Evolutionary conservation across 495 filamentous ascomycete species (phyloP).

Genomic region (Aspergillus coremiiformis): DNA sequence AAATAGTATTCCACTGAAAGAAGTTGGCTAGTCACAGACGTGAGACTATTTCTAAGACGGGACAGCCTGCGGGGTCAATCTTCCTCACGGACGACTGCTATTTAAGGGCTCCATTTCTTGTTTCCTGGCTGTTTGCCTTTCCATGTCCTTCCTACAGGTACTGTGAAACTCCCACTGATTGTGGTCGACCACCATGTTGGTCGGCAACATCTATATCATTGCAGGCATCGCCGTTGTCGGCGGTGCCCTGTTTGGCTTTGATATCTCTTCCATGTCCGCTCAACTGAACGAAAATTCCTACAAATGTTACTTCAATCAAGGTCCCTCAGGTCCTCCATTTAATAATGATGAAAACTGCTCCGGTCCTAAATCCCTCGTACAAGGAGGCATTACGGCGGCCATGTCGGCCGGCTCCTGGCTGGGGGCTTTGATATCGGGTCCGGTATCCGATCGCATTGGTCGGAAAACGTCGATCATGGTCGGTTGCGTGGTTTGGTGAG

Average conservation of each 20-base stretch:
- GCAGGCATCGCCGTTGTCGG: conserved; percentile 70
- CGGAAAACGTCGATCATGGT: conserved; percentile 62
- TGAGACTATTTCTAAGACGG: background rate
- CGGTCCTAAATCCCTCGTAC: conserved; percentile 40
- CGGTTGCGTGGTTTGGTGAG: conserved; percentile 56
- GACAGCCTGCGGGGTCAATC: background rate
- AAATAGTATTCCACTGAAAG: background rate
- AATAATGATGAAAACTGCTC: conserved; percentile 32
- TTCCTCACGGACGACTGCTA: background rate
- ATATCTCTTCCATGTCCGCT: conserved; percentile 74
- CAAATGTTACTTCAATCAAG: conserved; percentile 59
- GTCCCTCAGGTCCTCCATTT: conserved; percentile 24
- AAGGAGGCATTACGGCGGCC: conserved; percentile 58
- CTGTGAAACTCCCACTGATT: background rate
- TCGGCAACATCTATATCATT: conserved; percentile 70
- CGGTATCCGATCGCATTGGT: conserved; percentile 59
- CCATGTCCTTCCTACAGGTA: background rate
- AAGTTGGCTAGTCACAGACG: background rate
- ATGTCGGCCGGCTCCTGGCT: conserved; percentile 75
- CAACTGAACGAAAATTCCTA: conserved; percentile 41
- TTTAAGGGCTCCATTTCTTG: background rate
- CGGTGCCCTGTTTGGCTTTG: conserved; percentile 76
- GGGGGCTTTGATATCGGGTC: conserved; percentile 61
- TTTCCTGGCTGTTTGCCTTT: background rate
- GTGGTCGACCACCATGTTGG: conserved; percentile 16